Evolutionary conservation across 2,329 filamentous ascomycete species (phyloP), one percentile per base, ranked within the genome.

Genomic region (Periconia sp.): DNA sequence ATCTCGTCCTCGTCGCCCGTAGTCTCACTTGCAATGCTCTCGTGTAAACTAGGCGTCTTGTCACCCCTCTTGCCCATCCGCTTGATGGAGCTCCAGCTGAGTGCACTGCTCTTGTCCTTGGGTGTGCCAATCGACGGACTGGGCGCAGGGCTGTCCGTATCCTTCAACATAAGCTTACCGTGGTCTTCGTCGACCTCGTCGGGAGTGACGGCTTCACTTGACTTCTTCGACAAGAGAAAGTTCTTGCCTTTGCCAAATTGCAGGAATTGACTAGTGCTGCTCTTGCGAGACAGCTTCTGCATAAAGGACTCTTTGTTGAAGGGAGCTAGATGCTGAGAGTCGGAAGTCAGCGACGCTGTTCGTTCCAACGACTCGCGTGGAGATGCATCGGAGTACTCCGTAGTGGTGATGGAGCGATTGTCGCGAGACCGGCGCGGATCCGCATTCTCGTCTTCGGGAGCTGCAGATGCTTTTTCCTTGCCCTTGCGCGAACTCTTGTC

Each of bases 201-300:
- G 0, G 72, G 65, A 6, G 72, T 77, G 54, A 58, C 72, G 41
- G 61, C 67, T 35, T 71, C 69, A 49, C 54, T 66, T n/a, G 62
- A 45, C 49, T 67, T 71, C 58, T 70, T 70, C 1, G 64, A 68
- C 41, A 73, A 72, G 0, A 74, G 55, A 0, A 61, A 61, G 19
- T 58, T 62, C 56, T 70, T 72, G n/a, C 40, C 51, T 55, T 76
- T 78, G 47, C 75, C 71, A 41, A 75, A 73, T 1, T 63, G 66
- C 5, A 76, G 69, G 62, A 80, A 80, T 49, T 80, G 79, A 49
- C 71, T 74, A 0, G 76, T 74, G 54, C 72, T 76, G 35, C 72
- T 72, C 61, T 81, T 81, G 49, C 79, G 75, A 5, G 74, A 74
- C 40, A 81, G 71, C 55, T 80, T 80, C 54, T 76, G 73, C 77